Evolutionary conservation across 768 basidiomycete genomes (phyloP).

Genomic region (Suillus variegatus): DNA sequence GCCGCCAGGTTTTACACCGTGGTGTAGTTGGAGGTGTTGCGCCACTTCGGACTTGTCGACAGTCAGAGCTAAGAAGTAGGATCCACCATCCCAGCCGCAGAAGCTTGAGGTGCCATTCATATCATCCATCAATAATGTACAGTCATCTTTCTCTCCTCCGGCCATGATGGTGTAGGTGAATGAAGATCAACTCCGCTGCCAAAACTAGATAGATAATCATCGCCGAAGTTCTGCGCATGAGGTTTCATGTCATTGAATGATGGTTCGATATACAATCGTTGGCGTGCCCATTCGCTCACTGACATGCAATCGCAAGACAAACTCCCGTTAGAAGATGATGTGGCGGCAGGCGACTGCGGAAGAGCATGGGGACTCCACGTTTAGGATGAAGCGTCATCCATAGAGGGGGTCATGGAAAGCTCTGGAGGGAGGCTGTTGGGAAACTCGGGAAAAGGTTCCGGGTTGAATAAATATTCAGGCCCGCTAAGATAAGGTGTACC

Average conservation of each 20-base stretch:
- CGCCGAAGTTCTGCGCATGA: not conserved
- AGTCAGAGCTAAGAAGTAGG: too few relatives aligned
- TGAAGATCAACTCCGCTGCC: too few relatives aligned
- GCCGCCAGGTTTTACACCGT: not conserved
- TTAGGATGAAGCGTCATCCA: not conserved
- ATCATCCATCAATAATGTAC: not conserved
- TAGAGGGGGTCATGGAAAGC: too few relatives aligned
- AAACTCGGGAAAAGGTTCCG: too few relatives aligned
- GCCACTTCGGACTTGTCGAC: conserved; percentile 1
- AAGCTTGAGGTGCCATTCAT: too few relatives aligned
- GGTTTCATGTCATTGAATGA: too few relatives aligned
- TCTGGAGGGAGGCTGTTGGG: too few relatives aligned
- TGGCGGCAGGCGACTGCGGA: not conserved
- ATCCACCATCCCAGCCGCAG: not conserved
- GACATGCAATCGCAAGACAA: not conserved
- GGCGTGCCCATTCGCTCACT: too few relatives aligned
- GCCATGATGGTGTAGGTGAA: not conserved
- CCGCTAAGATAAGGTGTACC: not conserved
- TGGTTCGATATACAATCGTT: too few relatives aligned
- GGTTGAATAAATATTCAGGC: not conserved
- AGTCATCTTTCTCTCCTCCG: not conserved
- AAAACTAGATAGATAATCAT: not conserved
- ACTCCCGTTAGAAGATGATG: not conserved
- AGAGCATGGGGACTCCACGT: not conserved
- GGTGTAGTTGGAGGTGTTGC: not conserved